Evolutionary conservation across 768 basidiomycete species (phyloP).

Genomic region (Lentinus brumalis): DNA sequence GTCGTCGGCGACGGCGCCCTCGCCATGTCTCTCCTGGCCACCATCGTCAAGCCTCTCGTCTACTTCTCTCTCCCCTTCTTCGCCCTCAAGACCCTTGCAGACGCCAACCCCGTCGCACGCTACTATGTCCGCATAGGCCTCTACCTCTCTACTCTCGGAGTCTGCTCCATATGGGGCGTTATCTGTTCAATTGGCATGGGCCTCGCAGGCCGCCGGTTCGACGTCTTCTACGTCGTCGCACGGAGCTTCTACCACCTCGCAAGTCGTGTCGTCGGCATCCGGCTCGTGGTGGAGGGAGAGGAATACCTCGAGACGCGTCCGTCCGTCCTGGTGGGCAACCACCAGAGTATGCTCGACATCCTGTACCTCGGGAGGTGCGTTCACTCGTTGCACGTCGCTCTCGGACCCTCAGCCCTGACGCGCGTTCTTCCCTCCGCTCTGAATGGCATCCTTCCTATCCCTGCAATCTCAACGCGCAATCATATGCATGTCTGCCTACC

Average conservation of each 20-base stretch:
- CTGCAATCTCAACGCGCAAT: constrained; percentile 7
- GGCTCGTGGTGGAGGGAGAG: constrained; percentile 80
- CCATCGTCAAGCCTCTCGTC: constrained; percentile 68
- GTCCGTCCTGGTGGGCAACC: constrained; percentile 81
- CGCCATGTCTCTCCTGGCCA: constrained; percentile 63
- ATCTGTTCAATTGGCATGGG: constrained; percentile 67
- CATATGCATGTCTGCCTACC: constrained; percentile 8
- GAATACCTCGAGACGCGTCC: constrained; percentile 77
- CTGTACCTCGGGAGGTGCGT: constrained; percentile 77
- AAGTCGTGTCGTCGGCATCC: constrained; percentile 62
- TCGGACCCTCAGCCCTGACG: neutral
- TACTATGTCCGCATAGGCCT: constrained; percentile 76
- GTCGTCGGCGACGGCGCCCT: constrained; percentile 17
- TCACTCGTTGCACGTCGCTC: neutral
- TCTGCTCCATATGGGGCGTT: constrained; percentile 73
- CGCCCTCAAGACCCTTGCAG: constrained; percentile 61
- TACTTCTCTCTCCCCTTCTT: constrained; percentile 77
- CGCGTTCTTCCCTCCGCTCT: neutral
- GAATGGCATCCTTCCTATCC: constrained; percentile 5
- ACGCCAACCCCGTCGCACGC: constrained; percentile 54
- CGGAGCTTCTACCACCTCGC: constrained; percentile 77
- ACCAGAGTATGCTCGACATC: constrained; percentile 93
- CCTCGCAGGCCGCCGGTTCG: constrained; percentile 67
- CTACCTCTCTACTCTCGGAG: constrained; percentile 71
- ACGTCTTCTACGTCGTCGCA: constrained; percentile 84